phyloP scores from a whole-genome alignment of 306 rosid species.

The Carpinus viminea region DNA sequence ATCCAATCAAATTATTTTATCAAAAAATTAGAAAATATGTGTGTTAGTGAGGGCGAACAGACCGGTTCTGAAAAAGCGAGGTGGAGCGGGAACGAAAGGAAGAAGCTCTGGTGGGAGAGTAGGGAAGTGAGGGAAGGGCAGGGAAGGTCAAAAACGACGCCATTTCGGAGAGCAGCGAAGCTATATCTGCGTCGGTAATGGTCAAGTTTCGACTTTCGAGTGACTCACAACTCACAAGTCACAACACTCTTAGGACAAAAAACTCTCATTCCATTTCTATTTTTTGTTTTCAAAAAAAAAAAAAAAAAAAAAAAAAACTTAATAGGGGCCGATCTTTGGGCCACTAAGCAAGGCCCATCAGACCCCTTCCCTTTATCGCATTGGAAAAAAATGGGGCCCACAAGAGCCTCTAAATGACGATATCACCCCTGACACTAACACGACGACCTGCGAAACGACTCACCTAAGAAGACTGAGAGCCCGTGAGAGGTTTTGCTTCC shows the following conservation, averaged over 20 bases:
- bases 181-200: neutral
- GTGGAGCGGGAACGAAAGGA: conserved; percentile 37
- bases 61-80: conserved; percentile 56
- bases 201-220: neutral
- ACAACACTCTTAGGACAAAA: neutral
- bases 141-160: conserved; percentile 58
- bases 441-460: neutral
- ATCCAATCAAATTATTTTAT: neutral
- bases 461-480: neutral
- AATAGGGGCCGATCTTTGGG: too few species aligned
- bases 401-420: neutral
- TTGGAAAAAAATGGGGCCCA: too few species aligned
- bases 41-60: conserved; percentile 18
- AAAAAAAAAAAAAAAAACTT: too few species aligned
- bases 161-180: conserved; percentile 39
- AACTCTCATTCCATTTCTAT: too few species aligned
- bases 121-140: conserved; percentile 42
- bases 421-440: neutral
- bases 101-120: conserved; percentile 34
- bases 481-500: neutral
- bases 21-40: too few species aligned
- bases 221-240: neutral
- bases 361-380: too few species aligned
- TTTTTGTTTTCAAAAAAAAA: too few species aligned
- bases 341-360: too few species aligned